Conservation (phyloP, 2,329 filamentous ascomycete species). For the Biscogniauxia mediterranea region DNA sequence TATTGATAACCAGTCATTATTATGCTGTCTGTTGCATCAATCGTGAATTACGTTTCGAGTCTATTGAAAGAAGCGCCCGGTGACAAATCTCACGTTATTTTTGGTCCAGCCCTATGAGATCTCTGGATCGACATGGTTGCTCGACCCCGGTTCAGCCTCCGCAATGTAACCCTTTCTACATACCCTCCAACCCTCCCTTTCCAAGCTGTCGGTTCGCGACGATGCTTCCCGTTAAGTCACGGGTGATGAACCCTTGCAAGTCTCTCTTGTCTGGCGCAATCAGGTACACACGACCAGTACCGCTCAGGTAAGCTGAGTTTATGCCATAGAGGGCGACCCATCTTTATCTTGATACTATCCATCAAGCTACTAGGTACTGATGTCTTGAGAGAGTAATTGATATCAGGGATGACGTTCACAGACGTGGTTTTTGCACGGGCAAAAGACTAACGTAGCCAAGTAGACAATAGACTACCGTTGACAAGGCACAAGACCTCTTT, state of each 20-base stretch:
- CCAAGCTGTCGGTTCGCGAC: not conserved
- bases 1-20: not conserved
- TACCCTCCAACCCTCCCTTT: not conserved
- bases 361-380: not conserved
- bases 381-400: not conserved
- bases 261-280: not conserved
- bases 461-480: not conserved
- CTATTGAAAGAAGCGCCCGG: not conserved
- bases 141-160: not conserved
- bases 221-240: not conserved
- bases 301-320: too few relatives aligned
- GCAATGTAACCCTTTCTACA: not conserved
- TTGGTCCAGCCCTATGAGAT: not conserved
- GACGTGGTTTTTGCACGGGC: not conserved
- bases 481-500: not conserved
- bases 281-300: not conserved
- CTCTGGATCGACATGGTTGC: not conserved
- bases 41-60: not conserved
- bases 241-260: not conserved
- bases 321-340: too few relatives aligned
- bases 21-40: not conserved
- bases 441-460: not conserved
- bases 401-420: not conserved
- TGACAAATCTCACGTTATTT: not conserved
- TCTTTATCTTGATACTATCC: too few relatives aligned